Percentiles rank a stretch among this genome's conserved stretches.
phyloP scores from a whole-genome alignment of 306 rosid genomes.

The Quercus parvula region DNA sequence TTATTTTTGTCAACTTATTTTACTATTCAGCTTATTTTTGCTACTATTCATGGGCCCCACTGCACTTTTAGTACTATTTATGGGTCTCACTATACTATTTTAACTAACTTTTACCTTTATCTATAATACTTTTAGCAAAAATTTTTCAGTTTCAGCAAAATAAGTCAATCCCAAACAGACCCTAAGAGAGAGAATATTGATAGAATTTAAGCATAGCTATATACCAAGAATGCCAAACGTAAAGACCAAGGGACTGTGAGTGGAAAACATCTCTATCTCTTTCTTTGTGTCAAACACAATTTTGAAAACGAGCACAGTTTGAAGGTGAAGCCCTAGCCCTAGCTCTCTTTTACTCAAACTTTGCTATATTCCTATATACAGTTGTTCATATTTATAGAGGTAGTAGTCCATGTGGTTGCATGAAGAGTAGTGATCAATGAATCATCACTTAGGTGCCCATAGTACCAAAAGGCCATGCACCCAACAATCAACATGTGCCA shows the following conservation, averaged over 20 bases:
- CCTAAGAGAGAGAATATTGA: not conserved
- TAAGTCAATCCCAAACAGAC: too few relatives aligned
- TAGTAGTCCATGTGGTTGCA: constrained; percentile 17
- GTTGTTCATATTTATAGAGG: constrained; percentile 45
- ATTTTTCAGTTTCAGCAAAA: too few relatives aligned
- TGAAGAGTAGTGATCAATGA: constrained; percentile 9
- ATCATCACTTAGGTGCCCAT: not conserved
- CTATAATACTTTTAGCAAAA: too few relatives aligned
- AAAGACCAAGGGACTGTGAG: constrained; percentile 37
- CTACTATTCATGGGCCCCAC: too few relatives aligned
- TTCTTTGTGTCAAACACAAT: not conserved
- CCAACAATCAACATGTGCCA: constrained; percentile 37
- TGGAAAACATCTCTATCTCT: not conserved
- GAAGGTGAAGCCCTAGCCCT: constrained; percentile 10
- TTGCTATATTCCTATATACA: constrained; percentile 35
- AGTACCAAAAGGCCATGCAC: constrained; percentile 30
- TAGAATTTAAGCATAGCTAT: not conserved
- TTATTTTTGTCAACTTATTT: too few relatives aligned
- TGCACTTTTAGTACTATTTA: too few relatives aligned
- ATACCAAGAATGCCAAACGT: constrained; percentile 73
- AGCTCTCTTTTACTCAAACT: constrained; percentile 21
- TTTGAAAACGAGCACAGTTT: constrained; percentile 8
- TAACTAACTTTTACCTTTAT: too few relatives aligned
- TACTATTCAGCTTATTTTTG: too few relatives aligned
- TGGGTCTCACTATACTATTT: too few relatives aligned